phyloP scores from a whole-genome alignment of 2,329 filamentous ascomycete genomes.

The Beauveria pseudobassiana region DNA sequence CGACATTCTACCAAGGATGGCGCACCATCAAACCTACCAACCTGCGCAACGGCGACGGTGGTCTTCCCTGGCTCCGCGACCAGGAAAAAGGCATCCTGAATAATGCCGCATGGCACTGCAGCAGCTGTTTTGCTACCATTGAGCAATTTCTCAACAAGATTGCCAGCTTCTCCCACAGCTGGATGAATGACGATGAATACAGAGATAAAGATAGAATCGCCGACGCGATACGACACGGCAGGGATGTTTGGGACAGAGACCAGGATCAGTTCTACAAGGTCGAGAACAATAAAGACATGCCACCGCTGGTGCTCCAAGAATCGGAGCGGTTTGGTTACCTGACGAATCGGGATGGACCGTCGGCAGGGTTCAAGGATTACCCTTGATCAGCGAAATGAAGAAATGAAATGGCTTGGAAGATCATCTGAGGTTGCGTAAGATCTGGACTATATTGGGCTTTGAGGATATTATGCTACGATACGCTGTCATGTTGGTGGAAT shows the following conservation, averaged over 20 bases:
- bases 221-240: constrained; percentile 41
- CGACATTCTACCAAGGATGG: constrained; percentile 41
- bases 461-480: background rate
- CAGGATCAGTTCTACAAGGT: constrained; percentile 40
- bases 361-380: constrained; percentile 42
- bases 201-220: constrained; percentile 41
- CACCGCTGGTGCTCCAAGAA: constrained; percentile 35
- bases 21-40: constrained; percentile 46
- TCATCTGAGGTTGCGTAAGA: too few species aligned
- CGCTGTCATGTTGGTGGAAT: background rate
- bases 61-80: constrained; percentile 28
- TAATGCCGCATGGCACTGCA: constrained; percentile 56
- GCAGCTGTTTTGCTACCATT: constrained; percentile 50
- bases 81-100: constrained; percentile 36
- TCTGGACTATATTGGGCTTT: background rate
- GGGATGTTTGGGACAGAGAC: constrained; percentile 47
- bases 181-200: constrained; percentile 43
- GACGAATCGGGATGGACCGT: constrained; percentile 36
- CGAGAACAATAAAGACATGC: constrained; percentile 45
- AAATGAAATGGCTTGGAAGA: background rate
- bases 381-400: background rate
- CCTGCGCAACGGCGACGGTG: constrained; percentile 41
- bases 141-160: constrained; percentile 49
- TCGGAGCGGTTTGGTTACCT: constrained; percentile 36
- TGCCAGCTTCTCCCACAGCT: constrained; percentile 46